A percentile compares a stretch with the other conserved stretches of the same genome.
phyloP scores from a whole-genome alignment of 441 rosid genomes.

The Metrosideros polymorpha region DNA sequence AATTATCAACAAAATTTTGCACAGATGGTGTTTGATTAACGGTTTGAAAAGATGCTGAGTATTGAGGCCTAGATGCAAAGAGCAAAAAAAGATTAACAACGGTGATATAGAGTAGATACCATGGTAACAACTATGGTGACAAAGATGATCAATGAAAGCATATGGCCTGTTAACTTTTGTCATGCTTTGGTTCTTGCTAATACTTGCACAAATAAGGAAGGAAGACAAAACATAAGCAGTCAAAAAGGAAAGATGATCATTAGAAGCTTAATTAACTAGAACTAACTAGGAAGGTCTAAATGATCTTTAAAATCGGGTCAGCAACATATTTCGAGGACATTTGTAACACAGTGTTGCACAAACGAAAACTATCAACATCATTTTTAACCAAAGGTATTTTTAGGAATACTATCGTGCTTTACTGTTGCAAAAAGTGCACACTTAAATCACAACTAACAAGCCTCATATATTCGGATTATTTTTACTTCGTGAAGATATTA shows the following conservation, averaged over 20 bases:
- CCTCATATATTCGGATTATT: not conserved
- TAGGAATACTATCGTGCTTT: not conserved
- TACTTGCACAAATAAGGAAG: not conserved
- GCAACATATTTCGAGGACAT: not conserved
- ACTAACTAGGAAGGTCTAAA: not conserved
- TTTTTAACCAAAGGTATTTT: not conserved
- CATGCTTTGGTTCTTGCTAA: not conserved
- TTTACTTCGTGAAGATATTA: not conserved
- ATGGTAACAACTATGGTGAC: not conserved
- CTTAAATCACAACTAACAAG: not conserved
- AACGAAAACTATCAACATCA: not conserved
- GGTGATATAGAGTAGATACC: not conserved
- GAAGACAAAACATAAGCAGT: not conserved
- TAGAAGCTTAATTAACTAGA: not conserved
- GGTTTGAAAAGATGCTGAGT: not conserved
- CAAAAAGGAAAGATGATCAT: not conserved
- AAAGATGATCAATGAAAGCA: not conserved
- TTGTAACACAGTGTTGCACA: not conserved
- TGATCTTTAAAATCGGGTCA: not conserved
- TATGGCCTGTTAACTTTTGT: not conserved
- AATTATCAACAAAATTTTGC: not conserved
- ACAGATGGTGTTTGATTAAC: not conserved
- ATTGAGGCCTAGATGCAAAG: not conserved
- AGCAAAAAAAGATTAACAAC: not conserved
- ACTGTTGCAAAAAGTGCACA: not conserved